Evolutionary conservation across 352 stramenopile genomes (phyloP).

Genomic region (Phytophthora constricta): DNA sequence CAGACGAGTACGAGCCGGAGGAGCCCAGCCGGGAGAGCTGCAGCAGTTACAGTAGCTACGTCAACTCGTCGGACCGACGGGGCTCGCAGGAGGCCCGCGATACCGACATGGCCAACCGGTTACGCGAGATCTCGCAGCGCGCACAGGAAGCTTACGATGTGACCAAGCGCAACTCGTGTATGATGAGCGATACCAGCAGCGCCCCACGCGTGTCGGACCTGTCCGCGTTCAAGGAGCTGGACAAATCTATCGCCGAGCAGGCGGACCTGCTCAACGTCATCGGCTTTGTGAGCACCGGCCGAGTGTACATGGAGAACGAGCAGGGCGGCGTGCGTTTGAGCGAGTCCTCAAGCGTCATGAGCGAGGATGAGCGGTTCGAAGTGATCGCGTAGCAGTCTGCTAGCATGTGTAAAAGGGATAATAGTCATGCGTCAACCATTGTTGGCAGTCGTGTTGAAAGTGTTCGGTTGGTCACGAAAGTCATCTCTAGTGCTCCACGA

Average conservation of each 20-base stretch:
- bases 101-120: slow-evolving; percentile 57
- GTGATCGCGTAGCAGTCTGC: slow-evolving; percentile 61
- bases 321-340: slow-evolving; percentile 65
- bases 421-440: no score
- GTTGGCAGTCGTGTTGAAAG: no score
- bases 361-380: slow-evolving; percentile 69
- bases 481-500: no score
- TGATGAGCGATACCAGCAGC: slow-evolving; percentile 83
- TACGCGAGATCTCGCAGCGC: slow-evolving; percentile 69
- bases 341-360: slow-evolving; percentile 57
- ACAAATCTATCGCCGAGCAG: slow-evolving; percentile 79
- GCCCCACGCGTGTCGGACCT: slow-evolving; percentile 69
- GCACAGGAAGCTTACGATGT: slow-evolving; percentile 70
- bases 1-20: slow-evolving; percentile 39
- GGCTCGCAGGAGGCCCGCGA: slow-evolving; percentile 52
- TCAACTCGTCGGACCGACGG: slow-evolving; percentile 35
- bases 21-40: slow-evolving; percentile 25
- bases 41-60: slow-evolving; percentile 38
- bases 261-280: slow-evolving; percentile 80
- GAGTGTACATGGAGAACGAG: slow-evolving; percentile 81
- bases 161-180: slow-evolving; percentile 72
- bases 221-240: slow-evolving; percentile 66
- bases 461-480: no score
- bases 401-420: no score
- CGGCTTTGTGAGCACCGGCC: slow-evolving; percentile 73